These are phyloP conservation scores for Apiosordaria backusii DNA, from an alignment of 495 filamentous ascomycete species.

Conservation along the genomic window DNA sequence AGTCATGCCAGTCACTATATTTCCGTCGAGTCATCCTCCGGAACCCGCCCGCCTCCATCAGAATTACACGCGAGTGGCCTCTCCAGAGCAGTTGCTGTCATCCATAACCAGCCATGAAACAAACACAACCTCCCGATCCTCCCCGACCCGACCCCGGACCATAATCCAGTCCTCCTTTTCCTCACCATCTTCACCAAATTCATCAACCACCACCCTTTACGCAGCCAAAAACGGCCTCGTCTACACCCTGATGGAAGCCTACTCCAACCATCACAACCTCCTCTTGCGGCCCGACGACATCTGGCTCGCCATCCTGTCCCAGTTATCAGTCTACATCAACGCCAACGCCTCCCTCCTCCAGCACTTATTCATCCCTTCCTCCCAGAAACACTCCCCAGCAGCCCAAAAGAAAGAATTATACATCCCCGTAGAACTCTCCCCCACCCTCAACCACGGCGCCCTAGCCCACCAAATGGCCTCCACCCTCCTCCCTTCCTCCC, in stretches of 20 bases:
- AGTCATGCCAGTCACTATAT: conserved; percentile 25
- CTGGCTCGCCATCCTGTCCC: conserved; percentile 56
- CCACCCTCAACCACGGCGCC: conserved; percentile 42
- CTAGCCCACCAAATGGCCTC: conserved; percentile 38
- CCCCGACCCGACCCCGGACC: neutral
- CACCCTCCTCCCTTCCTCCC: conserved; percentile 44
- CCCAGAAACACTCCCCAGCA: conserved; percentile 22
- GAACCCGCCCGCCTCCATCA: conserved; percentile 11
- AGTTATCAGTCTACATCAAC: conserved; percentile 53
- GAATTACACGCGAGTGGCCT: conserved; percentile 19
- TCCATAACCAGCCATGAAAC: conserved; percentile 22
- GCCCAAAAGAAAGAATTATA: conserved; percentile 33
- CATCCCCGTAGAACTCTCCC: neutral
- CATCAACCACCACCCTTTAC: conserved; percentile 26
- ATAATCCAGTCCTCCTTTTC: conserved; percentile 34
- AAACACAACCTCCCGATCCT: neutral
- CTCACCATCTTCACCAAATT: conserved; percentile 21
- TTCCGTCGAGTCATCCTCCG: conserved; percentile 20
- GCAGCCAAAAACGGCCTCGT: conserved; percentile 52
- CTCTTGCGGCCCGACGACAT: conserved; percentile 59
- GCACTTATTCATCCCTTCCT: conserved; percentile 36
- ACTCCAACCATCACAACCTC: conserved; percentile 53
- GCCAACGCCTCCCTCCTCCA: conserved; percentile 45
- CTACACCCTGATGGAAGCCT: conserved; percentile 47
- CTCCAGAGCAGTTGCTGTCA: conserved; percentile 22